Evolutionary conservation across 768 basidiomycete species (phyloP).

Genomic region (Kwoniella heveanensis): DNA sequence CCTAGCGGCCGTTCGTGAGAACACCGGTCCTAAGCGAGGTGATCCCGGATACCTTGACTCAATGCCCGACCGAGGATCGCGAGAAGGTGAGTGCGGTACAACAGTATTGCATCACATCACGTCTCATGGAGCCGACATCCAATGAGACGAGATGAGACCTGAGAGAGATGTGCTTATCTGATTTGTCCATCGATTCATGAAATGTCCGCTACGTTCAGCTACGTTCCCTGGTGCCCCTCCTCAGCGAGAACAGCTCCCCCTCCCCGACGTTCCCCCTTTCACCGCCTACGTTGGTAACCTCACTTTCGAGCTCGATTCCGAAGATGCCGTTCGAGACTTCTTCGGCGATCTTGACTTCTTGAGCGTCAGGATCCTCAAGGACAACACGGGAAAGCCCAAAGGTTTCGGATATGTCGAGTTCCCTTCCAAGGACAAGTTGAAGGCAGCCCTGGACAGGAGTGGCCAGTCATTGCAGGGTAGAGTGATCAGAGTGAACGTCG

Average conservation of each 20-base stretch:
- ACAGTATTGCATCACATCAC: no score
- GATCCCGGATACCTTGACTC: constrained; percentile 56
- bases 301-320: constrained; percentile 85
- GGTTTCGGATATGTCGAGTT: constrained; percentile 99
- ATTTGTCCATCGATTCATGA: no score
- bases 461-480: constrained; percentile 76
- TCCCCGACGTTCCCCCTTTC: constrained; percentile 91
- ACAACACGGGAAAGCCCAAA: constrained; percentile 86
- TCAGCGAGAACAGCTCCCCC: constrained; percentile 85
- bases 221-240: constrained; percentile 56
- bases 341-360: constrained; percentile 70
- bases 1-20: constrained; percentile 48
- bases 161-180: no score
- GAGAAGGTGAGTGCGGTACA: constrained; percentile 19
- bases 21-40: constrained; percentile 46
- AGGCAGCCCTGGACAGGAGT: constrained; percentile 73
- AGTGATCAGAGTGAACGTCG: constrained; percentile 85
- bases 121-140: no score
- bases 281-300: constrained; percentile 97
- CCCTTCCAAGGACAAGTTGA: constrained; percentile 77
- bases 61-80: constrained; percentile 47
- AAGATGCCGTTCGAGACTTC: constrained; percentile 71
- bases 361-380: constrained; percentile 88
- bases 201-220: not conserved
- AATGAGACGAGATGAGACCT: no score